Evolutionary conservation across 371 early-diverging fungal species (phyloP), one percentile per base, ranked within the genome.

Genomic region (Neoconidiobolus thromboides): DNA sequence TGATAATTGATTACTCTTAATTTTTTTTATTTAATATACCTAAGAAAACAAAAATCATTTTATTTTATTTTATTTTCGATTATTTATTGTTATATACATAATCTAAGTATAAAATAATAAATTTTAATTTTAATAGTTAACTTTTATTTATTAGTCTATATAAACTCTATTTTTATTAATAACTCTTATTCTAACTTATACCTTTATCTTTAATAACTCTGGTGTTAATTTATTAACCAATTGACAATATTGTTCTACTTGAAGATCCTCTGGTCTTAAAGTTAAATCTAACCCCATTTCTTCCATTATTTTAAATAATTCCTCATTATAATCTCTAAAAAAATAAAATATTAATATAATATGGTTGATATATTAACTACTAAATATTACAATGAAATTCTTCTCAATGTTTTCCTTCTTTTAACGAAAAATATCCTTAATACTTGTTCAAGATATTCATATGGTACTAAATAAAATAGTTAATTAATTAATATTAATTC

Each of bases 341-440:
- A 61, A 14, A 41, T 48, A 36, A 3, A 4, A 43, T 37, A 4
- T 12, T 26, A 14, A 37, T 9, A 44, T 42, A 43, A 39, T 48
- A 1, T 42, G n/a, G 1, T 26, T n/a, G 3, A 41, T 5, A 55
- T 42, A 46, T 43, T 36, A 42, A 62, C 52, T 40, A 15, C 26
- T 26, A 26, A 26, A 7, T 48, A 52, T 60, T 67, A 73, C 73
- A 73, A 78, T 44, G 80, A 75, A 14, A 77, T 83, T 43, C 80
- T 69, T 0, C 80, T 76, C 49, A 87, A 65, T 7, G 85, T 83
- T 65, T 88, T 88, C 53, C 87, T 72, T 60, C 84, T 65, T 64
- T 81, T 82, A 59, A 77, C 78, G 64, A 85, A 86, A 61, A 79
- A 77, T 61, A 75, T 74, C n/a, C 83, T 68, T 10, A 77, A 62